phyloP scores from a whole-genome alignment of 441 rosid species.

The Populus hybrid region DNA sequence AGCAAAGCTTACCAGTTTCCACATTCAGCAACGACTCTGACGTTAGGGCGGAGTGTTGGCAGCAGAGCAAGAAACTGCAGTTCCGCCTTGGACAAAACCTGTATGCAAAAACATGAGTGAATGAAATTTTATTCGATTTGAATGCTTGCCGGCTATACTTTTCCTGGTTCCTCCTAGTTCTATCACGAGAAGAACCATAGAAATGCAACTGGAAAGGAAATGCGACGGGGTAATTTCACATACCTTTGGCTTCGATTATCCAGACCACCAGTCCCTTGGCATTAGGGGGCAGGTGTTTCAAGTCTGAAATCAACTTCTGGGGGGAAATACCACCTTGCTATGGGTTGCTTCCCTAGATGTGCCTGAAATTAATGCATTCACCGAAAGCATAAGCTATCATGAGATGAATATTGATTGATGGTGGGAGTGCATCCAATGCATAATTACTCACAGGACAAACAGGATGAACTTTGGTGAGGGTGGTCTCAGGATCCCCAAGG shows the following conservation, averaged over 20 bases:
- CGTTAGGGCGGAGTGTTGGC: slow-evolving; percentile 77
- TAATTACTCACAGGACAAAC: slow-evolving; percentile 69
- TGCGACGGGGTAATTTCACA: not conserved
- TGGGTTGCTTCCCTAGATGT: slow-evolving; percentile 89
- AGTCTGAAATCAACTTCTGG: slow-evolving; percentile 91
- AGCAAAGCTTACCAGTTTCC: slow-evolving; percentile 62
- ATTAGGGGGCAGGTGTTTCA: slow-evolving; percentile 55
- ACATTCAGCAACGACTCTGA: slow-evolving; percentile 79
- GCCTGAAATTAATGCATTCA: slow-evolving; percentile 35
- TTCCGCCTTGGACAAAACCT: slow-evolving; percentile 84
- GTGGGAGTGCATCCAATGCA: not conserved
- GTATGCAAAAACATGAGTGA: not conserved
- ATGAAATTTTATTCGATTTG: not conserved
- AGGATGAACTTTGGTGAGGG: slow-evolving; percentile 79
- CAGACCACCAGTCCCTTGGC: slow-evolving; percentile 91
- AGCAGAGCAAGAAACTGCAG: slow-evolving; percentile 87
- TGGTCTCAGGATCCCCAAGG: slow-evolving; percentile 91
- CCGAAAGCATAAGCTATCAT: not conserved
- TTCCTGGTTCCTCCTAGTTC: not conserved
- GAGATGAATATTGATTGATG: not conserved
- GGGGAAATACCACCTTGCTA: slow-evolving; percentile 93
- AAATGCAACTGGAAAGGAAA: not conserved
- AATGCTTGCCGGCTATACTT: not conserved
- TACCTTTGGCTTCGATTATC: slow-evolving; percentile 91
- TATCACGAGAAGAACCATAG: not conserved